Evolutionary conservation across 257 asterid species (phyloP).

Genomic region (Nicotiana attenuata): DNA sequence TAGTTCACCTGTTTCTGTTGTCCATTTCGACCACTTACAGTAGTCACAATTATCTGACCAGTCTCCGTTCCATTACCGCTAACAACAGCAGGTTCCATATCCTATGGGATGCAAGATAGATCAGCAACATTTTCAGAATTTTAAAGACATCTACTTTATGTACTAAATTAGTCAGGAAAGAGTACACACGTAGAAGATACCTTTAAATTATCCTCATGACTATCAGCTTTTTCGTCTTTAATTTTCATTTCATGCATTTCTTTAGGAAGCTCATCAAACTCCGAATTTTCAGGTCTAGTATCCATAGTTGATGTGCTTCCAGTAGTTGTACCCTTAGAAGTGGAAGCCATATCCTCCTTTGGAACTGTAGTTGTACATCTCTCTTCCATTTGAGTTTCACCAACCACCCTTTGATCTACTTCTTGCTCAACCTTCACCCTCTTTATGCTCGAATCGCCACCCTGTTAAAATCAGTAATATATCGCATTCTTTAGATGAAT

Average conservation of each 20-base stretch:
- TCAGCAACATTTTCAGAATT: not conserved
- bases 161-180: not conserved
- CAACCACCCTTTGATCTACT: slow-evolving; percentile 3
- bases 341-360: slow-evolving; percentile 11
- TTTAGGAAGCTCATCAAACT: slow-evolving; percentile 33
- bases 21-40: slow-evolving; percentile 68
- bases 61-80: slow-evolving; percentile 79
- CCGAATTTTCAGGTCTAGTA: not conserved
- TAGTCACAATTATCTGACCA: slow-evolving; percentile 80
- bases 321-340: not conserved
- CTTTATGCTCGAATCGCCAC: slow-evolving; percentile 13
- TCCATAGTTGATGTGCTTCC: slow-evolving; percentile 2
- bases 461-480: slow-evolving; percentile 2
- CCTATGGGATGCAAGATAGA: slow-evolving; percentile 23
- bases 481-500: not conserved
- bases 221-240: slow-evolving; percentile 27
- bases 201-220: slow-evolving; percentile 4
- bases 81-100: slow-evolving; percentile 71
- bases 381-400: slow-evolving; percentile 6
- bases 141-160: not conserved
- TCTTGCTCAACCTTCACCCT: slow-evolving; percentile 16
- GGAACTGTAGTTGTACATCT: not conserved
- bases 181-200: not conserved
- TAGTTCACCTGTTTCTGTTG: slow-evolving; percentile 63
- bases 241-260: slow-evolving; percentile 46